Conservation (phyloP, 1,139 yeast species). For the Debaryomyces udenii region DNA sequence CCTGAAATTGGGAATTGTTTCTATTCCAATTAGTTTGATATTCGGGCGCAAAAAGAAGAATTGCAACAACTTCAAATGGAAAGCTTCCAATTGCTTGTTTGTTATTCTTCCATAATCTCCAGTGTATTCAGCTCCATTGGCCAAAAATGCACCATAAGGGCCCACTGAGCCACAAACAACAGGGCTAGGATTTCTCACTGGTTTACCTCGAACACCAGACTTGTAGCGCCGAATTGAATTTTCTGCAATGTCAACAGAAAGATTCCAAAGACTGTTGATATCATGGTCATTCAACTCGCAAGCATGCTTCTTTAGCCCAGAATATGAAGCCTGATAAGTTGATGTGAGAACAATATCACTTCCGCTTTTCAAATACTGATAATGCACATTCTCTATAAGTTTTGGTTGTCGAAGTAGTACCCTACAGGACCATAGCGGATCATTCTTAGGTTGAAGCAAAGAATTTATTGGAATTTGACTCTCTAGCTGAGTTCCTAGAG, state of each 20-base stretch:
- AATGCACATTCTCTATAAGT: conserved; percentile 52
- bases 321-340: conserved; percentile 62
- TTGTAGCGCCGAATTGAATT: conserved; percentile 25
- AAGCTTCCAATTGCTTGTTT: conserved; percentile 33
- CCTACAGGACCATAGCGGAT: conserved; percentile 63
- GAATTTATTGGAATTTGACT: conserved; percentile 15
- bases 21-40: conserved; percentile 61
- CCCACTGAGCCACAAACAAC: conserved; percentile 66
- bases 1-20: conserved; percentile 60
- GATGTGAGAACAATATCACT: conserved; percentile 60
- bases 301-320: conserved; percentile 39
- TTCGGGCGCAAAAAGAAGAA: conserved; percentile 35
- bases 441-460: conserved; percentile 17
- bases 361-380: conserved; percentile 53
- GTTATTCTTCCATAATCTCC: conserved; percentile 53
- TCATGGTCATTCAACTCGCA: conserved; percentile 24
- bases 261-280: conserved; percentile 31
- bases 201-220: background rate
- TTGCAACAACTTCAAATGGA: conserved; percentile 52
- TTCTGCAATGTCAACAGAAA: conserved; percentile 33
- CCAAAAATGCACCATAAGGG: conserved; percentile 69
- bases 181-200: conserved; percentile 3
- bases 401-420: conserved; percentile 52
- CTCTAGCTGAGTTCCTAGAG: conserved; percentile 35
- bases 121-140: conserved; percentile 69